Percentiles rank a stretch among this genome's conserved stretches.
Conservation (phyloP, 306 rosid species). For the Luffa acutangula region DNA sequence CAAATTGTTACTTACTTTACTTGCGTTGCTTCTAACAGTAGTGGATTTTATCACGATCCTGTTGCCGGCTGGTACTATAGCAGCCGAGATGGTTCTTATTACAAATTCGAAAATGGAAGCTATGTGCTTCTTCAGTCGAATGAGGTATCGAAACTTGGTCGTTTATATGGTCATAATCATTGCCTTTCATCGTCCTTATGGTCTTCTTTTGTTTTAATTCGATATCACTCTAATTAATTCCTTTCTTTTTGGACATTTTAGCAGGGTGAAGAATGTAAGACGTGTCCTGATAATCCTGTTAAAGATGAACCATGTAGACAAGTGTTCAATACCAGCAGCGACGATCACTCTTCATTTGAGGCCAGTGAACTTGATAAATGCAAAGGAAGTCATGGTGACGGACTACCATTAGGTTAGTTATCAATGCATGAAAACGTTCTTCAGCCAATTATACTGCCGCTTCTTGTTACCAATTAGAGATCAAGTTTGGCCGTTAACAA, state of each 20-base stretch:
- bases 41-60: slow-evolving; percentile 88
- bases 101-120: slow-evolving; percentile 70
- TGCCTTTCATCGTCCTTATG: not conserved
- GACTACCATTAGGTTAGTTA: slow-evolving; percentile 8
- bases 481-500: not conserved
- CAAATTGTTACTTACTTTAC: not conserved
- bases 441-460: not conserved
- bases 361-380: slow-evolving; percentile 21
- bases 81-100: slow-evolving; percentile 52
- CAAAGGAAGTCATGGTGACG: slow-evolving; percentile 15
- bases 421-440: not conserved
- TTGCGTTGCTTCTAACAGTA: slow-evolving; percentile 36
- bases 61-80: slow-evolving; percentile 84
- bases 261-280: slow-evolving; percentile 32
- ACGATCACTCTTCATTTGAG: slow-evolving; percentile 16
- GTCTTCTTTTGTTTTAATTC: not conserved
- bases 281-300: slow-evolving; percentile 15
- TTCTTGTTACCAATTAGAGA: not conserved
- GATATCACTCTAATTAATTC: not conserved
- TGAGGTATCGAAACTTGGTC: slow-evolving; percentile 21
- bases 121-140: slow-evolving; percentile 53
- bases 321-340: slow-evolving; percentile 11
- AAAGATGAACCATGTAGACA: slow-evolving; percentile 11
- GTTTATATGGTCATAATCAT: not conserved
- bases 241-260: not conserved